phyloP scores from a whole-genome alignment of 2,329 filamentous ascomycete species.

The Stemphylium lycopersici region DNA sequence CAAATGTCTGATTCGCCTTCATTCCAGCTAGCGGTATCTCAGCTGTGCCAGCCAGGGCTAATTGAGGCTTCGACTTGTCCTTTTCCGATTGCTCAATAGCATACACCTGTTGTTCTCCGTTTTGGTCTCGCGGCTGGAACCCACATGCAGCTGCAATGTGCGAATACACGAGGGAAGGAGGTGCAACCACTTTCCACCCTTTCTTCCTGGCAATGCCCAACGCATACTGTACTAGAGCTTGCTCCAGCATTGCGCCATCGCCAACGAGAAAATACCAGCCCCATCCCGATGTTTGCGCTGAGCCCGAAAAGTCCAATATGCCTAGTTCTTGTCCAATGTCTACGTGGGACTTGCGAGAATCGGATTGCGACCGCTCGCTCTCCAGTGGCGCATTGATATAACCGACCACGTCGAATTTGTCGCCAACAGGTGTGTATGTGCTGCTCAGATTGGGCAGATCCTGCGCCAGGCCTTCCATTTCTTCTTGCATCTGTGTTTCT shows the following conservation, averaged over 20 bases:
- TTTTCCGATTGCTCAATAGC: conserved; percentile 69
- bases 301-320: conserved; percentile 86
- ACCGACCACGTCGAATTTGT: conserved; percentile 68
- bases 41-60: conserved; percentile 84
- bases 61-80: conserved; percentile 67
- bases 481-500: conserved; percentile 64
- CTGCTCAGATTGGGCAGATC: conserved; percentile 88
- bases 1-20: conserved; percentile 75
- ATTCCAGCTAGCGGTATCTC: conserved; percentile 95
- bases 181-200: conserved; percentile 81
- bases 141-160: conserved; percentile 91
- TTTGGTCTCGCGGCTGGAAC: conserved; percentile 89
- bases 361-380: conserved; percentile 38
- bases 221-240: conserved; percentile 88
- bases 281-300: conserved; percentile 86
- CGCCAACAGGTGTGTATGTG: conserved; percentile 72
- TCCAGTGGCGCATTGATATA: conserved; percentile 78
- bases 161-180: conserved; percentile 88
- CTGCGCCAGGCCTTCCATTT: conserved; percentile 77
- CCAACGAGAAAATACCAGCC: conserved; percentile 98
- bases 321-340: conserved; percentile 85
- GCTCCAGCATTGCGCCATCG: conserved; percentile 90
- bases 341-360: conserved; percentile 75
- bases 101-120: conserved; percentile 93
- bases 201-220: conserved; percentile 72